phyloP scores from a whole-genome alignment of 441 rosid species.

The Euphorbia schlechtendalii region DNA sequence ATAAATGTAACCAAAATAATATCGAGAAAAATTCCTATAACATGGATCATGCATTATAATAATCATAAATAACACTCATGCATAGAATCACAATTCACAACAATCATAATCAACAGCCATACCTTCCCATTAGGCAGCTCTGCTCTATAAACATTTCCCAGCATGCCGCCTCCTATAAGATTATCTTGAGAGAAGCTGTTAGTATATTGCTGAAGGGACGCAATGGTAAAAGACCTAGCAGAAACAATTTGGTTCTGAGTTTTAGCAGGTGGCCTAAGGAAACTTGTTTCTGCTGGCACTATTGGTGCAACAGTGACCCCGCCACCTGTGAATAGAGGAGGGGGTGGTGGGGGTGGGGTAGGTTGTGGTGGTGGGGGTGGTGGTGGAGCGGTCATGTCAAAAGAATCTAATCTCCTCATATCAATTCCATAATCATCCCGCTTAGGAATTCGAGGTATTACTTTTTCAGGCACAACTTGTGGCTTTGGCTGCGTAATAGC shows the following conservation, averaged over 20 bases:
- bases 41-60: slow-evolving; percentile 1
- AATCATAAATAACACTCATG: slow-evolving; percentile 22
- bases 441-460: slow-evolving; percentile 33
- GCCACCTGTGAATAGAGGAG: slow-evolving; percentile 40
- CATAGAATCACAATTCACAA: slow-evolving; percentile 23
- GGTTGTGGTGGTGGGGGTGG: slow-evolving; percentile 45
- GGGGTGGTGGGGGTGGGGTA: slow-evolving; percentile 36
- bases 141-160: slow-evolving; percentile 88
- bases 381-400: slow-evolving; percentile 35
- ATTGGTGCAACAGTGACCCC: slow-evolving; percentile 48
- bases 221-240: slow-evolving; percentile 74
- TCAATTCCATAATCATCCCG: slow-evolving; percentile 54
- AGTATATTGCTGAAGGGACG: slow-evolving; percentile 93
- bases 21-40: not conserved
- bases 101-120: slow-evolving; percentile 17
- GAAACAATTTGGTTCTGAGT: slow-evolving; percentile 33
- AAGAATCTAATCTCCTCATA: slow-evolving; percentile 35
- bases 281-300: slow-evolving; percentile 40
- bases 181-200: slow-evolving; percentile 95
- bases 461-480: slow-evolving; percentile 26
- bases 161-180: slow-evolving; percentile 83
- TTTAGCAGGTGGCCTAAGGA: slow-evolving; percentile 42
- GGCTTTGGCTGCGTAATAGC: slow-evolving; percentile 32
- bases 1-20: not conserved
- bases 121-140: slow-evolving; percentile 86